Base-by-base conservation (phyloP, 768 basidiomycete genomes). In the Wakefieldia striispora region DNA sequence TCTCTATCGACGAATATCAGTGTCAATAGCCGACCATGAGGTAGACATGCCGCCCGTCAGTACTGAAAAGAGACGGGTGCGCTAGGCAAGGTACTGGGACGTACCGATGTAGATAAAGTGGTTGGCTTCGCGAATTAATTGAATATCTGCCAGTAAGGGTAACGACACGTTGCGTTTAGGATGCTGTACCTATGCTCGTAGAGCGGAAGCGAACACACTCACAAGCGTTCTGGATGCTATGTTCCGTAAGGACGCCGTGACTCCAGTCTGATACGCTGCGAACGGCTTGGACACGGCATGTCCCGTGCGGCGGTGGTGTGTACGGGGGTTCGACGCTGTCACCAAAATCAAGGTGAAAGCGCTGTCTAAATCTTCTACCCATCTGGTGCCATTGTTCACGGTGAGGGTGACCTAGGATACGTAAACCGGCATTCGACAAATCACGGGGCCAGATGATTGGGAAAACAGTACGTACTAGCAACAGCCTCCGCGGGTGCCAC, bases 221-320 rank as follows among this genome's bases (percentile, higher is more conserved):
- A 91, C 90, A 93, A 40, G 95, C 95, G 58, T 92, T 88, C 70
- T 97, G 95, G 51, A 98, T 92, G 67, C 90, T 93, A 50, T 83
- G 80, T 67, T 97, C 95, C 4, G 81, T 86, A 55, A 95, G 74
- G 31, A 94, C 88, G 3, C 95, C 95, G 59, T 93, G 91, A 60
- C 86, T 89, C 95, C 95, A 99, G 69, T 97, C 95, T 2, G 78
- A 83, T 19, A 94, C 88, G 53, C 88, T 91, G 46, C 95, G 80
- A 37, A 91, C 78, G 14, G 80, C 91, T 72, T 97, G 92, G 16
- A 92, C 86, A 29, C 73, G 73, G 61, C 85, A 86, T 8, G 74
- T 75, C 2, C 79, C 79, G 26, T 77, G 72, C 0, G 75, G 77
- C 7, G 71, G 58, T 14, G 65, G 69, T 2, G 68, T 55, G 51